Conservation (phyloP, 2,329 filamentous ascomycete genomes). For the Mariannaea elegans region DNA sequence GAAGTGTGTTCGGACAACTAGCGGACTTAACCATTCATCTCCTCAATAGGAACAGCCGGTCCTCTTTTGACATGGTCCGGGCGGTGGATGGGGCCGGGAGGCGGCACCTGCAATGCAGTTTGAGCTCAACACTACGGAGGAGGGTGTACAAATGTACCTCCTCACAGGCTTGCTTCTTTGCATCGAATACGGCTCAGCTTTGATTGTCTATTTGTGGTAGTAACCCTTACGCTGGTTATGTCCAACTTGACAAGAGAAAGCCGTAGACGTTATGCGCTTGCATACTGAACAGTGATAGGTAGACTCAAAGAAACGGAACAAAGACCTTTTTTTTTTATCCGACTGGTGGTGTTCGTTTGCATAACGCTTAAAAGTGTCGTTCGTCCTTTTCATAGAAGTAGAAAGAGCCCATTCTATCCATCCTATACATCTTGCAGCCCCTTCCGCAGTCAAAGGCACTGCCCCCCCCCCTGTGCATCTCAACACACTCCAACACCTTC, state of each 20-base stretch:
- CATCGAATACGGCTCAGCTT: conserved; percentile 28
- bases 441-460: conserved; percentile 13
- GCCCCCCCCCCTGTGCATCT: conserved; percentile 1
- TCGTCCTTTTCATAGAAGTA: conserved; percentile 34
- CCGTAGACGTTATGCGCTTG: conserved; percentile 25
- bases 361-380: conserved; percentile 27
- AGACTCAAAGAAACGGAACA: conserved; percentile 38
- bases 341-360: conserved; percentile 21
- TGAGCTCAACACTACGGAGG: conserved; percentile 30
- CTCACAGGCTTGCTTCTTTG: conserved; percentile 6
- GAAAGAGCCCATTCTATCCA: conserved; percentile 21
- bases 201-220: conserved; percentile 42
- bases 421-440: conserved; percentile 20
- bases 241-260: conserved; percentile 20
- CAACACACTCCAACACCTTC: conserved; percentile 8
- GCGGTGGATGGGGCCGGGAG: conserved; percentile 31
- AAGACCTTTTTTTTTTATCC: conserved; percentile 25
- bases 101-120: conserved; percentile 41
- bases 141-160: conserved; percentile 27
- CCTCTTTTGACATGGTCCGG: conserved; percentile 26
- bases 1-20: conserved; percentile 33
- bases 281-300: conserved; percentile 27
- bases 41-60: conserved; percentile 2
- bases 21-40: conserved; percentile 31
- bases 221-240: conserved; percentile 34